These are phyloP conservation scores for Cercospora sp. DNA, from an alignment of 2,329 filamentous ascomycete species.

Conservation along the genomic window DNA sequence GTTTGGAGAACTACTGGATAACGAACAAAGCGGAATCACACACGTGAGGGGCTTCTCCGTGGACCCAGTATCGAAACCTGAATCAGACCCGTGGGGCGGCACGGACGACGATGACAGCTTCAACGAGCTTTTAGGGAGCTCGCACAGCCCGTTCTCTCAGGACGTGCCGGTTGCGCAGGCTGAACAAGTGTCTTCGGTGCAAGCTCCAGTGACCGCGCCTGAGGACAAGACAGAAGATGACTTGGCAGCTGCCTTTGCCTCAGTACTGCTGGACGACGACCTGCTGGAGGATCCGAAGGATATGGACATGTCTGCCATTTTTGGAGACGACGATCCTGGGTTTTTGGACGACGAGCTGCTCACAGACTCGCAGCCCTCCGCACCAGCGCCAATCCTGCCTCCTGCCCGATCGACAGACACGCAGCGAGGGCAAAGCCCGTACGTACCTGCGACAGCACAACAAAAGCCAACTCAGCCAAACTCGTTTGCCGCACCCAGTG, in stretches of 20 bases:
- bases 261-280: slow-evolving; percentile 71
- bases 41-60: slow-evolving; percentile 12
- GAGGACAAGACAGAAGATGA: slow-evolving; percentile 54
- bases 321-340: slow-evolving; percentile 82
- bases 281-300: slow-evolving; percentile 40
- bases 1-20: slow-evolving; percentile 36
- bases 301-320: slow-evolving; percentile 65
- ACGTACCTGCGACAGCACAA: slow-evolving; percentile 19
- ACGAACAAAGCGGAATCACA: neutral
- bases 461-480: slow-evolving; percentile 16
- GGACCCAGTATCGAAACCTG: slow-evolving; percentile 17
- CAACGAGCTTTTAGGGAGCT: slow-evolving; percentile 23
- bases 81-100: slow-evolving; percentile 22
- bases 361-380: slow-evolving; percentile 13
- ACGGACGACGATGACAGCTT: slow-evolving; percentile 29
- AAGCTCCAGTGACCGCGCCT: slow-evolving; percentile 14
- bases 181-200: slow-evolving; percentile 17
- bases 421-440: slow-evolving; percentile 21
- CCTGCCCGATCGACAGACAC: slow-evolving; percentile 4
- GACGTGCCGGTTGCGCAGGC: slow-evolving; percentile 11
- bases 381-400: slow-evolving; percentile 15
- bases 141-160: neutral
- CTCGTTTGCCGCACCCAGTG: slow-evolving; percentile 28
- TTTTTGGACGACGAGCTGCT: slow-evolving; percentile 68
- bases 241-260: slow-evolving; percentile 78